Evolutionary conservation across 192 early-diverging fungal genomes (phyloP), one percentile per base, ranked within the genome.

Genomic region (Lobulomyces angularis): DNA sequence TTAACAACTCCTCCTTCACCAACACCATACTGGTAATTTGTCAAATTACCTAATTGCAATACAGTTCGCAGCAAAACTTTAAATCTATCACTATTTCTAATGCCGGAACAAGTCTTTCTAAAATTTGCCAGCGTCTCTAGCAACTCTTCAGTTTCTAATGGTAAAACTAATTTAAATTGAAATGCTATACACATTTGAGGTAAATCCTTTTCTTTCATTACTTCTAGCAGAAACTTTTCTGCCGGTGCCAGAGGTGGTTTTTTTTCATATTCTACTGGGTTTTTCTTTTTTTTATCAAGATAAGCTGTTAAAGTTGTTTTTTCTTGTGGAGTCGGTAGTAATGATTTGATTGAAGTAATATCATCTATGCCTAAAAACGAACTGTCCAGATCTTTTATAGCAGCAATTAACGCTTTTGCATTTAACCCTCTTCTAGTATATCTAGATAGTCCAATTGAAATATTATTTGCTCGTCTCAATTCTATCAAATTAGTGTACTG

Each of bases 401-500:
- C 50, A 0, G 19, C 31, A 3, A 52, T 27, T 12, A 74, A 25
- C 7, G 53, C 44, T 19, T 27, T 19, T 12, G 55, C 40, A 6
- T 31, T 53, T 17, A 74, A 28, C n/a, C 61, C 56, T 19, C 54
- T 54, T n/a, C 71, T 55, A 2, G 53, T 56, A 34, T 64, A 74
- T 6, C 59, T 46, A 8, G 62, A 56, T 17, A 73, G 43, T 11
- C 62, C 59, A 37, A 74, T 74, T 19, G 65, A 54, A 37, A 74
- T 62, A 28, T 74, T 74, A 28, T 74, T 69, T 1, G 69, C 66
- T 8, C 71, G 61, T 2, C 71, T 53, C 19, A 67, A 47, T 35
- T 71, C 65, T 17, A 74, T 50, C 11, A 74, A 45, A 17, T 55
- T 67, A 9, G 64, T 71, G 53, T 58, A 71, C 47, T 67, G 64